phyloP scores from a whole-genome alignment of 768 basidiomycete genomes.

The Boletellus emodensis region DNA sequence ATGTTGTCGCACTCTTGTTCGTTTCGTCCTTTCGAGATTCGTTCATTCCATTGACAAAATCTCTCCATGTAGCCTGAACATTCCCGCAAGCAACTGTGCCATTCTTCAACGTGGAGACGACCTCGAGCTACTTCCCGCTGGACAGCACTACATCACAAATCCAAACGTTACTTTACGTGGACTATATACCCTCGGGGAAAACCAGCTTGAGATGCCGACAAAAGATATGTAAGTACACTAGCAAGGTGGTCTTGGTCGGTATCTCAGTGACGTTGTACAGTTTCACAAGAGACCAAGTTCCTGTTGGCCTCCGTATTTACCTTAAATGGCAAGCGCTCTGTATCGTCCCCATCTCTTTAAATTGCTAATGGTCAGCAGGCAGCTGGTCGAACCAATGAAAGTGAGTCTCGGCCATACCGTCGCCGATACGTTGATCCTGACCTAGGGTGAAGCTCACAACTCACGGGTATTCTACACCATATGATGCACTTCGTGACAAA shows the following conservation, averaged over 20 bases:
- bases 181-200: constrained; percentile 76
- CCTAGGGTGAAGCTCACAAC: constrained; percentile 56
- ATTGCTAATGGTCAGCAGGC: constrained; percentile 29
- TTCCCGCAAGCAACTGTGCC: constrained; percentile 84
- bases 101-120: constrained; percentile 81
- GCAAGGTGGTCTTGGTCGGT: not conserved
- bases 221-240: constrained; percentile 66
- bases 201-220: constrained; percentile 82
- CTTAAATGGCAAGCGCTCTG: constrained; percentile 59
- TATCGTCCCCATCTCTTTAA: not conserved
- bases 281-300: constrained; percentile 84
- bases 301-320: constrained; percentile 79
- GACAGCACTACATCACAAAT: constrained; percentile 81
- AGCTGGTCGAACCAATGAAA: constrained; percentile 49
- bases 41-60: not conserved
- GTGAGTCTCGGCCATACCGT: constrained; percentile 16
- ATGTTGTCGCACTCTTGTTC: constrained; percentile 79
- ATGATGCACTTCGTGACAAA: constrained; percentile 74
- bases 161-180: constrained; percentile 80
- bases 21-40: constrained; percentile 2
- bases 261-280: constrained; percentile 30
- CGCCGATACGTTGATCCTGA: constrained; percentile 37
- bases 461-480: constrained; percentile 82
- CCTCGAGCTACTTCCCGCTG: constrained; percentile 71
- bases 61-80: constrained; percentile 56